Evolutionary conservation across 768 basidiomycete species (phyloP).

Genomic region (Leccinum uliginosum): DNA sequence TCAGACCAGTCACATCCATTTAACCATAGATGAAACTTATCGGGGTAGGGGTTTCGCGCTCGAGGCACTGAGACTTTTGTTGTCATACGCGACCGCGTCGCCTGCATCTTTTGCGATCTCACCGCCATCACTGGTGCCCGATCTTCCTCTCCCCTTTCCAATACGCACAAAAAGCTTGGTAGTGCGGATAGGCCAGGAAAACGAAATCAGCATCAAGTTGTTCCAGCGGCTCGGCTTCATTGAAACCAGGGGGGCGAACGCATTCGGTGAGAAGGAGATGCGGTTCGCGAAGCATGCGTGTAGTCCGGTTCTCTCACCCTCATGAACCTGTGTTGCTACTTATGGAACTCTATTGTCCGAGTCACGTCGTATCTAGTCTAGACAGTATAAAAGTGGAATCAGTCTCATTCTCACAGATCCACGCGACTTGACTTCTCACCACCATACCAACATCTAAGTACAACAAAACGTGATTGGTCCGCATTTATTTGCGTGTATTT

Average conservation of each 20-base stretch:
- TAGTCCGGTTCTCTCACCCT: conserved; percentile 1
- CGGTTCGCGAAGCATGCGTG: conserved; percentile 28
- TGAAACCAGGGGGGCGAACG: conserved; percentile 60
- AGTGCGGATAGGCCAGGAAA: conserved; percentile 66
- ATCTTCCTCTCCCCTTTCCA: conserved; percentile 38
- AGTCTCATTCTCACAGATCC: background rate
- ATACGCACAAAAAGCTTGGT: conserved; percentile 49
- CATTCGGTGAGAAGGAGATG: conserved; percentile 86
- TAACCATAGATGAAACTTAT: conserved; percentile 51
- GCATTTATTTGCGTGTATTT: conserved; percentile 14
- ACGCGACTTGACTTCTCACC: conserved; percentile 9
- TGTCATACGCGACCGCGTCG: conserved; percentile 61
- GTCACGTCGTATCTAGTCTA: conserved; percentile 7
- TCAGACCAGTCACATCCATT: background rate
- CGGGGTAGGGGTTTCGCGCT: conserved; percentile 65
- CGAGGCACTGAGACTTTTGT: conserved; percentile 60
- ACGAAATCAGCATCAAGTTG: conserved; percentile 63
- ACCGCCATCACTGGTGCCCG: conserved; percentile 14
- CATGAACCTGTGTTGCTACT: background rate
- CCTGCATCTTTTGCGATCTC: conserved; percentile 19
- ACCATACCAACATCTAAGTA: conserved; percentile 3
- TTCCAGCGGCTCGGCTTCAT: conserved; percentile 77
- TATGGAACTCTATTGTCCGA: conserved; percentile 11
- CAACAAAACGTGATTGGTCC: background rate
- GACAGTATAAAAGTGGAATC: background rate